Evolutionary conservation across 2,329 filamentous ascomycete genomes (phyloP), one percentile per base, ranked within the genome.

Genomic region (Claviceps cyperi): DNA sequence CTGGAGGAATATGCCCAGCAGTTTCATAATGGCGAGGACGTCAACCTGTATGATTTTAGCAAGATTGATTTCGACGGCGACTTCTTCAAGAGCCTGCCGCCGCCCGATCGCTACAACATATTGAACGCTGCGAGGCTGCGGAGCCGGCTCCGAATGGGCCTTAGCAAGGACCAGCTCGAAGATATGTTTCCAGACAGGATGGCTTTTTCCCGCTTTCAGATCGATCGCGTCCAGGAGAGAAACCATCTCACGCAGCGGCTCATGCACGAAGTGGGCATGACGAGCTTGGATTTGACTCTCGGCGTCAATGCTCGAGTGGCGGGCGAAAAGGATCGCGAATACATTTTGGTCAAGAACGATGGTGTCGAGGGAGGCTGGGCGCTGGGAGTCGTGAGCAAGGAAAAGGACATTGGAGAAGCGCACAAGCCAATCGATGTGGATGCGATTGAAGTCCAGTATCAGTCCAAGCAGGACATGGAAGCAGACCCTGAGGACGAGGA

Each of bases 51-150:
- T 66, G 91, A 97, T 67, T 98, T 98, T 62, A 94, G 86, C 62
- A 97, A 97, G 67, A 98, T 98, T 58, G 92, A 98, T 62, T 98
- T 97, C 60, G 86, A 97, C 56, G 87, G 90, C 56, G 81, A 91
- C 13, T 98, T 98, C 67, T 98, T 98, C 69, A 80, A 85, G 63
- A 95, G 88, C 62, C 68, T 98, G 51, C 92, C 94, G 0, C 76
- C 89, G 1, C 83, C 84, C 2, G 92, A 98, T 69, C 80, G 91
- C 46, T 98, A 98, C 71, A 97, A 97, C 59, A 98, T 98, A 49
- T 69, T 98, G 21, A 98, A 98, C 62, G 92, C 94, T 1, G 92
- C 94, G 1, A 77, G 92, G 53, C 64, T 98, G 53, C 76, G 92
- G 51, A 95, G 88, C 64, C 77, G 92, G 49, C 72, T 98, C 60